A percentile compares a stretch with the other conserved stretches of the same genome.
phyloP scores from a whole-genome alignment of 2,329 filamentous ascomycete species.

The Fusarium sp. region DNA sequence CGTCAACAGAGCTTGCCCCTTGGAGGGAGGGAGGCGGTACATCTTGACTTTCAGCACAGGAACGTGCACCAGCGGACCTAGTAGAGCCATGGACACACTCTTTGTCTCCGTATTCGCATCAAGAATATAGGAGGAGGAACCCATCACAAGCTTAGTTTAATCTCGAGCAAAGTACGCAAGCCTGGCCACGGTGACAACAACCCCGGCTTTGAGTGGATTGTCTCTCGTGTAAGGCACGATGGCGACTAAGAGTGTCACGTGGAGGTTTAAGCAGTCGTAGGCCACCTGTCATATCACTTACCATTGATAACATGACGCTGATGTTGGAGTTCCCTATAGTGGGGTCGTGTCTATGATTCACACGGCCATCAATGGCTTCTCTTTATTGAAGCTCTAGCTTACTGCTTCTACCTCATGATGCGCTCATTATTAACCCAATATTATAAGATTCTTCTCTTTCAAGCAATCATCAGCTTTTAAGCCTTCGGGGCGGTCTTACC shows the following conservation, averaged over 20 bases:
- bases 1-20: too few species aligned
- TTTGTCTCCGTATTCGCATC: fast-evolving
- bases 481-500: background rate
- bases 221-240: background rate
- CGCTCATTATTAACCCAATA: background rate
- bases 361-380: constrained; percentile 1
- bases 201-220: fast-evolving
- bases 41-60: too few species aligned
- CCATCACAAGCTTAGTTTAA: background rate
- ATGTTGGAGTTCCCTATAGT: background rate
- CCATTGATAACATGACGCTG: too few species aligned
- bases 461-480: fast-evolving
- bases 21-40: too few species aligned
- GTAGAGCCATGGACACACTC: background rate
- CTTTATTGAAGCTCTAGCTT: background rate
- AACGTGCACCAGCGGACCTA: too few species aligned
- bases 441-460: background rate
- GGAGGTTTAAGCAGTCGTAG: background rate
- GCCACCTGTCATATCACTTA: too few species aligned
- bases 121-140: fast-evolving
- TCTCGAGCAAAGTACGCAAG: background rate
- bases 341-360: constrained; percentile 7
- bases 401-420: background rate
- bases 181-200: background rate
- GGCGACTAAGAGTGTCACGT: background rate